Evolutionary conservation across 257 asterid species (phyloP), one percentile per base, ranked within the genome.

Genomic region (Solanum dulcamara): DNA sequence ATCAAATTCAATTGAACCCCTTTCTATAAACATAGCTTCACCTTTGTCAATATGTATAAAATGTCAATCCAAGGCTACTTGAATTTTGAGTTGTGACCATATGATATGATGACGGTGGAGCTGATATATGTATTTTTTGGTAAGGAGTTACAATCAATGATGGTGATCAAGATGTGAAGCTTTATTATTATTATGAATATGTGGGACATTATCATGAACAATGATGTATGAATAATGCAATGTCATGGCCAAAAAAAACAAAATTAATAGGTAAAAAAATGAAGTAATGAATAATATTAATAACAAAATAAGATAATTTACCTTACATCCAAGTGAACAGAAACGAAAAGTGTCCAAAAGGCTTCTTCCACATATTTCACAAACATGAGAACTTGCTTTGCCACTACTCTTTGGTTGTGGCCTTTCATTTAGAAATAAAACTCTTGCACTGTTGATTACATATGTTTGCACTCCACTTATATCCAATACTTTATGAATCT

Each of bases 251-350:
- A 46, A 42, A 24, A 12, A 55, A 28, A 30, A 80, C 22, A 30
- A 12, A 35, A 12, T 44, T 22, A 22, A 2, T 38, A 32, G 24
- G 17, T 28, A 50, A 4, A 84, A 50, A 4, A 84, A 84, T 68
- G 44, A 84, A 40, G 51, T 67, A 50, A 40, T 4, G 38, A 46
- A 40, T 33, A 12, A 10, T 33, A 62, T 0, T 10, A 26, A 9
- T 14, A 51, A 32, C 83, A 37, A 40, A 18, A 51, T 30, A n/a
- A n/a, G 50, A 42, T 74, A 40, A 75, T 75, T 85, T 30, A 96
- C 99, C 99, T 96, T 96, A 70, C 99, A 96, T 18, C 98, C 98
- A 90, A 96, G 85, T 72, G 99, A 96, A 70, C 99, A 96, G 90
- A 94, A 96, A 4, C 97, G 96, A 66, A 93, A 92, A 8, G 98